Conservation (phyloP, 1,139 yeast genomes). For the Candida glucosophila region DNA sequence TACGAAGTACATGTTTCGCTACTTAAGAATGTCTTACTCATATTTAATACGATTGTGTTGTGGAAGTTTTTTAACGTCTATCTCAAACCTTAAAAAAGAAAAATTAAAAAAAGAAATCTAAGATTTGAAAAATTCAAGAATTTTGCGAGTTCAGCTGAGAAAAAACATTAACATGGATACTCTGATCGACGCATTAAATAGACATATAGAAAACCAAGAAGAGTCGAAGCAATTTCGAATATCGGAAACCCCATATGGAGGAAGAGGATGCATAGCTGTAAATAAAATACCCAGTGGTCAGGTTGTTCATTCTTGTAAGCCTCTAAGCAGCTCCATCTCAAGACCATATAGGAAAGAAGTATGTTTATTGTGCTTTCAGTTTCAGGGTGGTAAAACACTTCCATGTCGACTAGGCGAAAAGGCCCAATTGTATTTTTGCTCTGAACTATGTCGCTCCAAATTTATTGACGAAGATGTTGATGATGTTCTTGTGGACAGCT, state of each 20-base stretch:
- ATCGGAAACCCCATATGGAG: slow-evolving; percentile 38
- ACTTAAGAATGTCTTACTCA: no score
- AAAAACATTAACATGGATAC: no score
- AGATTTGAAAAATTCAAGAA: no score
- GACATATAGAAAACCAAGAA: no score
- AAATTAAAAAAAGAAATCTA: no score
- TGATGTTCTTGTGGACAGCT: slow-evolving; percentile 12
- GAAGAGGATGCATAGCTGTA: slow-evolving; percentile 57
- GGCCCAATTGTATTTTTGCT: slow-evolving; percentile 43
- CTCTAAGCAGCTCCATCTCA: slow-evolving; percentile 41
- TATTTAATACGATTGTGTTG: no score
- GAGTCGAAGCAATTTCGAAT: no score
- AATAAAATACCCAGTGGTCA: slow-evolving; percentile 31
- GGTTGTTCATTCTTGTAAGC: slow-evolving; percentile 30
- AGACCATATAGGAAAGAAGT: slow-evolving; percentile 59
- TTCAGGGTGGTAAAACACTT: slow-evolving; percentile 40
- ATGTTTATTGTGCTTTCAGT: slow-evolving; percentile 48
- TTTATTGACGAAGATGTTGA: slow-evolving; percentile 23
- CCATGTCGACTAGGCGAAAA: slow-evolving; percentile 22
- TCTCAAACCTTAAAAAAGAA: no score
- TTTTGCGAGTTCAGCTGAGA: no score
- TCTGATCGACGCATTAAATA: no score
- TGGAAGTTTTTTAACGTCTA: no score
- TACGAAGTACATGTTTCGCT: no score
- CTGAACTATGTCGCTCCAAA: slow-evolving; percentile 27